Conservation (phyloP, 352 stramenopile genomes). For the Pythium rishiriense region DNA sequence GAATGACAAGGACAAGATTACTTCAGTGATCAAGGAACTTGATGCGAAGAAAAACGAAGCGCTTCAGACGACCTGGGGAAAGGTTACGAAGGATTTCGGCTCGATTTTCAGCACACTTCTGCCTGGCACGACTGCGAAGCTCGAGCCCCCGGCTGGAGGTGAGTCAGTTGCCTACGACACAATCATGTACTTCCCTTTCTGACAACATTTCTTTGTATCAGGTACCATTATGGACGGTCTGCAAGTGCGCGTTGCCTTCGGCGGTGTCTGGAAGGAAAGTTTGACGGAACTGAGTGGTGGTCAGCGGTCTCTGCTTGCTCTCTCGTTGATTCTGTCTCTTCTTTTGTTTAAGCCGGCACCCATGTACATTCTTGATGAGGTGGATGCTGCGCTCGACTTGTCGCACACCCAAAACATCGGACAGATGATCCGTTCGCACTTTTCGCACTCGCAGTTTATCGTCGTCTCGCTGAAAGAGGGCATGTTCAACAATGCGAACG, state of each 20-base stretch:
- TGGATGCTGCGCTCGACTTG: conserved; percentile 99
- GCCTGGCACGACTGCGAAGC: conserved; percentile 95
- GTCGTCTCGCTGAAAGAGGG: conserved; percentile 99
- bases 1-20: conserved; percentile 99
- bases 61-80: conserved; percentile 96
- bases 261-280: conserved; percentile 98
- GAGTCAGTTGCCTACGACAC: too few relatives aligned
- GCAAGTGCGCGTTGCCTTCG: conserved; percentile 99
- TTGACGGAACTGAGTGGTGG: conserved; percentile 98
- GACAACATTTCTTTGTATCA: conserved; percentile 22
- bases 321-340: conserved; percentile 98
- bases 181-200: neutral
- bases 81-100: conserved; percentile 99
- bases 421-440: conserved; percentile 99
- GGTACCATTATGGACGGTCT: conserved; percentile 92
- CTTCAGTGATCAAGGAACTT: conserved; percentile 98
- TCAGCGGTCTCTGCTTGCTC: conserved; percentile 98
- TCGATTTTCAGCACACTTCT: conserved; percentile 99
- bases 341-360: conserved; percentile 99
- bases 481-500: conserved; percentile 99
- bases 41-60: conserved; percentile 99
- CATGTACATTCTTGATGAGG: conserved; percentile 99
- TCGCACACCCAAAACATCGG: conserved; percentile 99
- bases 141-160: conserved; percentile 95
- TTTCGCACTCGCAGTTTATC: conserved; percentile 99